Evolutionary conservation across 2,329 filamentous ascomycete species (phyloP), one percentile per base, ranked within the genome.

Genomic region (Blastomyces emzantsi): DNA sequence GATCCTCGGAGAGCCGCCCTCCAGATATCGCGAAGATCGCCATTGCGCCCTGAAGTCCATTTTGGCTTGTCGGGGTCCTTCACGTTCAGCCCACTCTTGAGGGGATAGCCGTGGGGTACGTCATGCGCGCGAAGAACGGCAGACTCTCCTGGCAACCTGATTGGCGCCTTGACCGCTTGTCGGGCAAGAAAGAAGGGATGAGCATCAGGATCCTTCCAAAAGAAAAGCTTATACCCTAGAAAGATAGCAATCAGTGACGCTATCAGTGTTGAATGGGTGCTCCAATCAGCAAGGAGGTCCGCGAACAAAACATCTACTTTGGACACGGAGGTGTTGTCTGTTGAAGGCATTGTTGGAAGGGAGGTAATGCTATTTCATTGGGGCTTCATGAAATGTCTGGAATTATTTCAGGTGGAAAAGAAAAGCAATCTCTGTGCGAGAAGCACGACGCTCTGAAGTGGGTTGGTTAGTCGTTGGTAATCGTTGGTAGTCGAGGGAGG

Each of bases 1-100:
- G 83, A 79, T 60, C 90, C 90, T 63, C 81, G 81, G 11, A 87
- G 81, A 52, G 86, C 89, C 71, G 84, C 84, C 67, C 87, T 85
- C 94, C 94, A 99, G 63, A 99, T 82, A 76, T 99, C 93, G 62
- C 93, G 85, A 67, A 99, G 79, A 70, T 99, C 93, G 55, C 94
- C 94, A 74, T 96, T 87, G 63, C 89, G 87, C 59, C 93, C 93
- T 63, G 83, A 81, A 11, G 88, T 83, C 90, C 92, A 97, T 77
- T 91, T 91, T 57, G 90, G 88, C 56, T 88, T 85, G 54, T 87
- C 89, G 0, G 87, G 78, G 62, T 92, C 89, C 78, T 91, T 93
- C 63, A 97, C 89, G 68, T 90, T 90, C 58, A 96, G 80, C 4
- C 92, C 90, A 47, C 83, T 79, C 69, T 88, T 88, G 54, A 96